These are phyloP conservation scores for Phylloporus arenicola DNA, from an alignment of 768 basidiomycete species.

Conservation along the genomic window DNA sequence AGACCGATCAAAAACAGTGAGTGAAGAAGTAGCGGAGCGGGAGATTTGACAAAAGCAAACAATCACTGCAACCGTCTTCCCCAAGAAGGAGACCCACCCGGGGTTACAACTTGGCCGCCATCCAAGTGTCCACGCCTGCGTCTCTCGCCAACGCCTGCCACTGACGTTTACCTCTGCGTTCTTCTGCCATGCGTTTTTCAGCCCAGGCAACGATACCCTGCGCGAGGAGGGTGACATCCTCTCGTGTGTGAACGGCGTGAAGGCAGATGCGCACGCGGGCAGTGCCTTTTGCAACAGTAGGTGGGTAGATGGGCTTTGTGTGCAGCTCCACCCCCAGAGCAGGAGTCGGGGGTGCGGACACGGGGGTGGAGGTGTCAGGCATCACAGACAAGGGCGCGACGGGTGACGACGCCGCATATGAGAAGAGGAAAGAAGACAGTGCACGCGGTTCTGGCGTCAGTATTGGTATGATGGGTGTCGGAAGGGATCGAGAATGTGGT, in stretches of 20 bases:
- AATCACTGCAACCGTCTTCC: too few relatives aligned
- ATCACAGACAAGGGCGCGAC: neutral
- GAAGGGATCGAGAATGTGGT: slow-evolving; percentile 2
- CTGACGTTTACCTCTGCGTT: neutral
- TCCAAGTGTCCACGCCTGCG: slow-evolving; percentile 20
- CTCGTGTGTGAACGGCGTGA: slow-evolving; percentile 65
- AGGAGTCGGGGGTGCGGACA: neutral
- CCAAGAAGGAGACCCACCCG: neutral
- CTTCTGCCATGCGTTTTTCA: slow-evolving; percentile 10
- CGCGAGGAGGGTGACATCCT: slow-evolving; percentile 58
- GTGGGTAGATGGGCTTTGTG: slow-evolving; percentile 75
- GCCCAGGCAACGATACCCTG: slow-evolving; percentile 41
- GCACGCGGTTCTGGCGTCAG: slow-evolving; percentile 72
- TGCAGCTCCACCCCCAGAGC: slow-evolving; percentile 42
- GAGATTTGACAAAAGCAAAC: too few relatives aligned
- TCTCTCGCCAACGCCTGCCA: slow-evolving; percentile 14
- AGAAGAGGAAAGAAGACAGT: slow-evolving; percentile 60
- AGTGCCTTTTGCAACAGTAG: slow-evolving; percentile 83
- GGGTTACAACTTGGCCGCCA: slow-evolving; percentile 26
- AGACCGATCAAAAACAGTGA: too few relatives aligned
- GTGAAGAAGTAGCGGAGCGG: too few relatives aligned
- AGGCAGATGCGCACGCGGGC: slow-evolving; percentile 88
- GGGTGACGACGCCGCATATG: slow-evolving; percentile 6
- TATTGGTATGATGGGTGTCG: slow-evolving; percentile 82
- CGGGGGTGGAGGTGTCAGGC: neutral